Conservation (phyloP, 768 basidiomycete genomes). For the Pisolithus sp. region DNA sequence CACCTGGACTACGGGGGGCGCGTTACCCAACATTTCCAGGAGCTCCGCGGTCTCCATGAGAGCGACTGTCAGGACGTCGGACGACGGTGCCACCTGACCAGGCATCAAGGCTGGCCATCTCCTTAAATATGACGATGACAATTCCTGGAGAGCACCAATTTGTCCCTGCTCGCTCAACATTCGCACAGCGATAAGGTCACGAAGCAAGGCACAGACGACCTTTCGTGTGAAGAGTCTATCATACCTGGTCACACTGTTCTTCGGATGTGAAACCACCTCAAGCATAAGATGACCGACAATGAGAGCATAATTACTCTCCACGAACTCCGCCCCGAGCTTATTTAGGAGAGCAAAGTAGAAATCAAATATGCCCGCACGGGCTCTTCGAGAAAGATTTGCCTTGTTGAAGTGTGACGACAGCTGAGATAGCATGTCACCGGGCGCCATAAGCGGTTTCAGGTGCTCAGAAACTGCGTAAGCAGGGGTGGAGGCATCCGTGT, state of each 20-base stretch:
- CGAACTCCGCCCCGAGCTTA: slow-evolving; percentile 67
- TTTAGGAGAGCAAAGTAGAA: slow-evolving; percentile 77
- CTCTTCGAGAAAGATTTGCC: slow-evolving; percentile 55
- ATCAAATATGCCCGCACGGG: slow-evolving; percentile 82
- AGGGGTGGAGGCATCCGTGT: slow-evolving; percentile 48
- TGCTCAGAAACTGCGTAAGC: slow-evolving; percentile 43
- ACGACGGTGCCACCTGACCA: slow-evolving; percentile 63
- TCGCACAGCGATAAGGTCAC: slow-evolving; percentile 82
- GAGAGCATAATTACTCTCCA: slow-evolving; percentile 77
- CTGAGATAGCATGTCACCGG: slow-evolving; percentile 74
- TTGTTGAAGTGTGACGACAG: slow-evolving; percentile 82
- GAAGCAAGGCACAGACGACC: slow-evolving; percentile 67
- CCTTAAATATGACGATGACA: slow-evolving; percentile 75
- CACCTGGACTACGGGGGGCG: slow-evolving; percentile 83
- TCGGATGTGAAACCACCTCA: slow-evolving; percentile 63
- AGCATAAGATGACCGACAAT: slow-evolving; percentile 73
- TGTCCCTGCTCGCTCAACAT: slow-evolving; percentile 93
- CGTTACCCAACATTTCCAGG: slow-evolving; percentile 85
- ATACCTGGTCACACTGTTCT: slow-evolving; percentile 53
- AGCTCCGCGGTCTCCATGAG: slow-evolving; percentile 82
- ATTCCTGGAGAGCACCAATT: slow-evolving; percentile 83
- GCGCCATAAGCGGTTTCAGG: slow-evolving; percentile 63
- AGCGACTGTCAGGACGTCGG: slow-evolving; percentile 63
- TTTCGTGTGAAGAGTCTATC: slow-evolving; percentile 70
- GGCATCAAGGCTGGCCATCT: slow-evolving; percentile 94